A percentile compares a stretch with the other conserved stretches of the same genome.
phyloP scores from a whole-genome alignment of 2,329 filamentous ascomycete species.

The Trichocomaceae sp. region DNA sequence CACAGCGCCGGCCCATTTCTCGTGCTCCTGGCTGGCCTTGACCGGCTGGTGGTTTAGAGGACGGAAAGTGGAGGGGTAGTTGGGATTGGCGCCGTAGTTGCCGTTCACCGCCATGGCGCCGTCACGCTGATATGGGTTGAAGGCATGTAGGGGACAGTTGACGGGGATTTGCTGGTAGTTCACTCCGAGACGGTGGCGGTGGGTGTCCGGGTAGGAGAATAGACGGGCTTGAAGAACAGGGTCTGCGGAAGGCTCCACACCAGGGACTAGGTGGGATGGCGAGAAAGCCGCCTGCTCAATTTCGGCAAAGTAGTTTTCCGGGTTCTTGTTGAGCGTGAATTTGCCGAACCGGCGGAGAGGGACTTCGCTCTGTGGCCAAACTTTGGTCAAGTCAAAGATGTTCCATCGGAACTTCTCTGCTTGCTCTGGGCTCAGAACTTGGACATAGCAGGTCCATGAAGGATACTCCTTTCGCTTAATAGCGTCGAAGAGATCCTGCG shows the following conservation, averaged over 20 bases:
- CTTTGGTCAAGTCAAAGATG: constrained; percentile 63
- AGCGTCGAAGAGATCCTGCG: constrained; percentile 58
- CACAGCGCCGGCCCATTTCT: constrained; percentile 38
- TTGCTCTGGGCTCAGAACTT: constrained; percentile 56
- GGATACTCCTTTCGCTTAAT: constrained; percentile 57
- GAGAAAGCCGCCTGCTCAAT: constrained; percentile 66
- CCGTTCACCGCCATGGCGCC: constrained; percentile 61
- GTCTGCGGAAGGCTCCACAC: constrained; percentile 63
- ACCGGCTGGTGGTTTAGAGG: constrained; percentile 33
- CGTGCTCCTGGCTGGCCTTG: constrained; percentile 38
- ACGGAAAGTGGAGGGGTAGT: constrained; percentile 44
- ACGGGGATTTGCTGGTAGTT: constrained; percentile 62
- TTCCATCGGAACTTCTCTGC: constrained; percentile 57
- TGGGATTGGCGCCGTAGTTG: constrained; percentile 56
- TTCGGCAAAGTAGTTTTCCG: constrained; percentile 62
- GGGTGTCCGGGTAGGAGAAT: constrained; percentile 65
- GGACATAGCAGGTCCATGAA: constrained; percentile 58
- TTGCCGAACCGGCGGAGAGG: constrained; percentile 56
- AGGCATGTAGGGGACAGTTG: constrained; percentile 49
- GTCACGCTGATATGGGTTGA: constrained; percentile 64
- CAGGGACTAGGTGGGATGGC: constrained; percentile 60
- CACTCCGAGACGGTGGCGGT: constrained; percentile 56
- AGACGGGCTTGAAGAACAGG: constrained; percentile 63
- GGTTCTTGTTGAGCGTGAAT: constrained; percentile 59
- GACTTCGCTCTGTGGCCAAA: constrained; percentile 59